Evolutionary conservation across 116 monocot genomes (phyloP), one percentile per base, ranked within the genome.

Genomic region (Trichopus zeylanicus): DNA sequence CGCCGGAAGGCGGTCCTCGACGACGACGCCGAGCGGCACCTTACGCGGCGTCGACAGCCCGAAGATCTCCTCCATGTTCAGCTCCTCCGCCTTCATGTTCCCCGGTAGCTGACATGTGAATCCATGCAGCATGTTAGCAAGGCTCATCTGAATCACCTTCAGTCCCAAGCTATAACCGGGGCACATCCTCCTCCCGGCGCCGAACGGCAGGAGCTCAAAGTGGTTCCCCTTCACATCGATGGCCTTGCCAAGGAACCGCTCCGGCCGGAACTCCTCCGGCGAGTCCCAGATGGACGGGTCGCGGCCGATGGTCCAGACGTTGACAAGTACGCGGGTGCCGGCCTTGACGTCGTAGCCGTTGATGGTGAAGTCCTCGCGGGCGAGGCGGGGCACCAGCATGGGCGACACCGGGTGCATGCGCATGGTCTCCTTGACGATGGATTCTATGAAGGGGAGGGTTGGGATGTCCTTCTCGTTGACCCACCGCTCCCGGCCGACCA

Each of bases 381-480:
- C 27, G 10, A 68, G 48, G 13, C 78, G 80, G 6, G 86, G 86
- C 10, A 68, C 65, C 6, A 86, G 83, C 78, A 86, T 59, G 0
- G 91, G 83, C 0, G 67, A 72, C 4, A 83, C 83, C 5, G 87
- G 83, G 68, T 86, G 86, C 67, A 86, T 10, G 11, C 90, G n/a
- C 90, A 85, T 85, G 1, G 90, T 82, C 59, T 90, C 85, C 62
- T 90, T 85, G 11, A 79, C 56, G 51, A 85, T 86, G 22, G 78
- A 56, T 20, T 79, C 73, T 21, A 91, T 72, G 66, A 80, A 86
- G 7, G 91, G 91, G n/a, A 91, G 86, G 30, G 29, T 16, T 4
- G 18, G 54, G 2, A 77, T 28, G 51, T 91, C 86, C 52, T 70
- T 77, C 74, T 91, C 91, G 16, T 77, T 75, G 3, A 80, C 77